A percentile compares a stretch with the other conserved stretches of the same genome.
phyloP scores from a whole-genome alignment of 1,139 yeast species.

The Pichia sp. region DNA sequence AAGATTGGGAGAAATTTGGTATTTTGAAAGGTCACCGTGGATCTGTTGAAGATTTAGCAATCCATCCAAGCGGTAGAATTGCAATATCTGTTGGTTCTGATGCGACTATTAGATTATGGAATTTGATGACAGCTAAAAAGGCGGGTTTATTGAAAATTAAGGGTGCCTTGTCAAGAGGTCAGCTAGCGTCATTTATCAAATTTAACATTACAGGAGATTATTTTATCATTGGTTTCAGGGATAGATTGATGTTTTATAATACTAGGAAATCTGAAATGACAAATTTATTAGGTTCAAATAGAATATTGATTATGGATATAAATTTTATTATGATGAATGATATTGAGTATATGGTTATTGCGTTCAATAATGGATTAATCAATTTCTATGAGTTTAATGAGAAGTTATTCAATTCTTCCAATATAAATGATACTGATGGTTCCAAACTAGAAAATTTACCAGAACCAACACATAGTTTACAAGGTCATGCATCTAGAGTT shows the following conservation, averaged over 20 bases:
- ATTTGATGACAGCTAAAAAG: constrained; percentile 93
- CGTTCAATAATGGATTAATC: constrained; percentile 69
- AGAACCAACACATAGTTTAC: constrained; percentile 48
- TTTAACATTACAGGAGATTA: constrained; percentile 58
- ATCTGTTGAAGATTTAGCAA: constrained; percentile 71
- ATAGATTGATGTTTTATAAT: constrained; percentile 57
- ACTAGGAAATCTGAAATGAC: constrained; percentile 58
- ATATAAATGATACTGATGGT: constrained; percentile 12
- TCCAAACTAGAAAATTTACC: constrained; percentile 20
- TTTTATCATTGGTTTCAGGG: constrained; percentile 69
- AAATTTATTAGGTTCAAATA: constrained; percentile 31
- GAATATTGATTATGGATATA: constrained; percentile 58
- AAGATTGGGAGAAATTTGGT: constrained; percentile 94
- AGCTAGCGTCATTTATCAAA: constrained; percentile 57
- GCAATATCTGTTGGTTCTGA: constrained; percentile 88
- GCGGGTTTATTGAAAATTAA: constrained; percentile 77
- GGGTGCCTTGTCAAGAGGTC: constrained; percentile 58
- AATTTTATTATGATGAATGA: constrained; percentile 40
- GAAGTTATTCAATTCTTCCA: constrained; percentile 26
- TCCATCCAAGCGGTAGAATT: constrained; percentile 89
- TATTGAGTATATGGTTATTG: constrained; percentile 55
- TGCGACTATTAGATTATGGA: constrained; percentile 82
- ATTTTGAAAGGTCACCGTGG: constrained; percentile 78
- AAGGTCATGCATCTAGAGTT: constrained; percentile 80
- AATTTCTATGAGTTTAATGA: constrained; percentile 42